Evolutionary conservation across 169 alveolate species (phyloP).

Genomic region (Plasmodium coatneyi): DNA sequence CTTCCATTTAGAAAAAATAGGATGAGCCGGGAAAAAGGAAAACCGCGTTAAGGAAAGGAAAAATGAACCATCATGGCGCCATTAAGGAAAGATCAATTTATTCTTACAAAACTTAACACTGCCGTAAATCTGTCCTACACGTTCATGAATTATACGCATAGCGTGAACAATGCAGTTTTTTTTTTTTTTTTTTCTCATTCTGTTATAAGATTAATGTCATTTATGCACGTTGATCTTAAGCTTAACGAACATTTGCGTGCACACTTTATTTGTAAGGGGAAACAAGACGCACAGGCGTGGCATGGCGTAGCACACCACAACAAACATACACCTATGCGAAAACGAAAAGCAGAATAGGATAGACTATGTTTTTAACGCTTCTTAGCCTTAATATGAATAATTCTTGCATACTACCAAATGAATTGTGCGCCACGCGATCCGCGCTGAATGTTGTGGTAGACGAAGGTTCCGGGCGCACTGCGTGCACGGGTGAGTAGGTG

Average conservation of each 20-base stretch:
- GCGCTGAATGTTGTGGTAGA: not conserved
- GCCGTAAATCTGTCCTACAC: not conserved
- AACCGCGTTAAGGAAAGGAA: not conserved
- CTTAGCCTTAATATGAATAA: not conserved
- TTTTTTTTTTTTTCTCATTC: not conserved
- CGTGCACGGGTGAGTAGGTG: not conserved
- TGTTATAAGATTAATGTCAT: not conserved
- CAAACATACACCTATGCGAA: not conserved
- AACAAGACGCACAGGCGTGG: not conserved
- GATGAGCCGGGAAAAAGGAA: not conserved
- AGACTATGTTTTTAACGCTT: not conserved
- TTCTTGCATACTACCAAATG: not conserved
- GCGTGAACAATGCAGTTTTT: not conserved
- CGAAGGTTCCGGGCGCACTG: not conserved
- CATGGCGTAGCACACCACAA: not conserved
- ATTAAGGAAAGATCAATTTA: not conserved
- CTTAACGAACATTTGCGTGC: not conserved
- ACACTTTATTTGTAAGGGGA: not conserved
- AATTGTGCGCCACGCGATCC: not conserved
- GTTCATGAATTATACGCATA: not conserved
- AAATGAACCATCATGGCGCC: not conserved
- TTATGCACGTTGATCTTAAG: not conserved
- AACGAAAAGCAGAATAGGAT: not conserved
- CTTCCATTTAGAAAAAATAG: not conserved
- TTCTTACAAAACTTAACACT: not conserved